These are phyloP conservation scores for Quercus berberidifolia DNA, from an alignment of 306 rosid species.

Conservation along the genomic window DNA sequence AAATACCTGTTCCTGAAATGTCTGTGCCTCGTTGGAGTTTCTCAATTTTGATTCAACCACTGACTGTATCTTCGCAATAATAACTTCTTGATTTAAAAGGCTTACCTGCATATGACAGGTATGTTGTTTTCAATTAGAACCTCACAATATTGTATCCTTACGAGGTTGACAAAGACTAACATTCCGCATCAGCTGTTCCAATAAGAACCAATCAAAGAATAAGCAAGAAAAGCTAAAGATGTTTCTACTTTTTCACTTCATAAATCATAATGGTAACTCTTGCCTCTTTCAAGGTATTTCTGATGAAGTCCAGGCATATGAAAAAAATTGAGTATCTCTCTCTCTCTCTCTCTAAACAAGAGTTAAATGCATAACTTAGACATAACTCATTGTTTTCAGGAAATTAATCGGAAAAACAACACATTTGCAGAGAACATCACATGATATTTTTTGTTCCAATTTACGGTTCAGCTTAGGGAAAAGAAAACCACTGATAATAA, in stretches of 20 bases:
- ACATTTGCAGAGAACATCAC: no score
- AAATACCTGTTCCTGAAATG: constrained; percentile 79
- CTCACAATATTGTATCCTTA: background rate
- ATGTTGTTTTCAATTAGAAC: constrained; percentile 1
- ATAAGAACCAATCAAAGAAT: background rate
- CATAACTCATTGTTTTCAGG: no score
- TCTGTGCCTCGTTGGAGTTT: constrained; percentile 63
- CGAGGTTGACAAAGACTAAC: constrained; percentile 2
- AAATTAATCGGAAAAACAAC: no score
- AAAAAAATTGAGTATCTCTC: background rate
- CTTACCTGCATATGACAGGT: constrained; percentile 60
- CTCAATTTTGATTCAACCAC: constrained; percentile 82
- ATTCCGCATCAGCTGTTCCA: background rate
- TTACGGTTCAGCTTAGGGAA: no score
- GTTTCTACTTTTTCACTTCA: background rate
- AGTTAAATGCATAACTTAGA: no score
- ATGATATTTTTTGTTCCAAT: no score
- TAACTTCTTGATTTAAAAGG: constrained; percentile 81
- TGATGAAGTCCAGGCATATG: background rate
- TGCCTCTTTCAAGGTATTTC: background rate
- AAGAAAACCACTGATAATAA: no score
- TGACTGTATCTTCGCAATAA: constrained; percentile 84
- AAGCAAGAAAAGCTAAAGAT: background rate
- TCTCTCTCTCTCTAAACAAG: no score
- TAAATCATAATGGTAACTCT: background rate